A percentile compares a stretch with the other conserved stretches of the same genome.
Conservation (phyloP, 2,329 filamentous ascomycete species). For the Fusarium caatingaense region DNA sequence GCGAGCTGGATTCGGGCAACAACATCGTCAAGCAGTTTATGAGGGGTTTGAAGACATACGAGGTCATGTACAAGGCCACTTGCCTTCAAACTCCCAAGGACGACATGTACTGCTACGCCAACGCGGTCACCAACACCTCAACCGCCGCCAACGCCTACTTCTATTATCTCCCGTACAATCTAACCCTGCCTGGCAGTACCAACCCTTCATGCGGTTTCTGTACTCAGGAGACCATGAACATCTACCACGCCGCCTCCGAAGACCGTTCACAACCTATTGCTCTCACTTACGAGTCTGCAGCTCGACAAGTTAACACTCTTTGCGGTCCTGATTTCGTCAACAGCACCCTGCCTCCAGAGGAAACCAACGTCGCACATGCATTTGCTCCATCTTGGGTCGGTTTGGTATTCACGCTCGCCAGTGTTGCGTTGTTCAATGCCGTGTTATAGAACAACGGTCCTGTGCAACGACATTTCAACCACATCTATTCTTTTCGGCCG, state of each 20-base stretch:
- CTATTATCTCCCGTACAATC: conserved; percentile 87
- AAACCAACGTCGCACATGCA: conserved; percentile 26
- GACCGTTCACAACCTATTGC: conserved; percentile 75
- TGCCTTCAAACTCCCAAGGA: conserved; percentile 78
- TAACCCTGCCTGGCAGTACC: conserved; percentile 72
- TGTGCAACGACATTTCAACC: neutral
- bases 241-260: conserved; percentile 77
- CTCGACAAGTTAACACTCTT: conserved; percentile 75
- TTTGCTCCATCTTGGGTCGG: conserved; percentile 36
- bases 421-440: conserved; percentile 29
- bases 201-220: conserved; percentile 82
- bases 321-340: conserved; percentile 71
- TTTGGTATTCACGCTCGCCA: conserved; percentile 28
- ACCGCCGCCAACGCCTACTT: conserved; percentile 79
- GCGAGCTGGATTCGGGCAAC: conserved; percentile 76
- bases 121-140: conserved; percentile 81
- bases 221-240: conserved; percentile 81
- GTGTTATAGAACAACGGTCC: conserved; percentile 32
- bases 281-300: conserved; percentile 76
- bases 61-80: conserved; percentile 80
- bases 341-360: conserved; percentile 59
- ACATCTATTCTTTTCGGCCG: neutral
- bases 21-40: conserved; percentile 79
- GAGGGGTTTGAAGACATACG: conserved; percentile 80
- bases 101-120: conserved; percentile 82